Percentiles rank a stretch among this genome's conserved stretches.
Conservation (phyloP, 2,329 filamentous ascomycete genomes). For the Aspergillus latus region DNA sequence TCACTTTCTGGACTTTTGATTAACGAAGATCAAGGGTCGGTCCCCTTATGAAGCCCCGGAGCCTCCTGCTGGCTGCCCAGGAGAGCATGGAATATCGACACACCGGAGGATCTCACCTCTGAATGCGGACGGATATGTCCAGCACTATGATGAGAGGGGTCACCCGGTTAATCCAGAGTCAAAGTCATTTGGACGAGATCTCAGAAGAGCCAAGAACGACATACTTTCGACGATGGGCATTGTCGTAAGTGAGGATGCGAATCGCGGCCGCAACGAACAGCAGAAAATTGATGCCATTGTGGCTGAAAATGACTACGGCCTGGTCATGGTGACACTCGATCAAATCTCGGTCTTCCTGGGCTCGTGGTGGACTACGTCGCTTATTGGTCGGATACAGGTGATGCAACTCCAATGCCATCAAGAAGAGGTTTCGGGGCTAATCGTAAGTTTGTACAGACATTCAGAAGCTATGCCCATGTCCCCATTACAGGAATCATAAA, state of each 20-base stretch:
- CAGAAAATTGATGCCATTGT: slow-evolving; percentile 40
- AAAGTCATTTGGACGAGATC: slow-evolving; percentile 38
- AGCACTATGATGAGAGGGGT: slow-evolving; percentile 50
- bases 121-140: slow-evolving; percentile 46
- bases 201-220: slow-evolving; percentile 52
- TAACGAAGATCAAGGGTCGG: slow-evolving; percentile 40
- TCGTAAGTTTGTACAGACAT: slow-evolving; percentile 32
- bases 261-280: slow-evolving; percentile 37
- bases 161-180: slow-evolving; percentile 49
- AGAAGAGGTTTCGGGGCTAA: background rate
- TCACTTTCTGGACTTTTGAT: slow-evolving; percentile 6
- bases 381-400: slow-evolving; percentile 42
- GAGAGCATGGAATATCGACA: slow-evolving; percentile 23
- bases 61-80: slow-evolving; percentile 20
- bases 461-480: slow-evolving; percentile 37
- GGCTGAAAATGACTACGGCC: slow-evolving; percentile 45
- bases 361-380: slow-evolving; percentile 44
- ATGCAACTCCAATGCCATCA: slow-evolving; percentile 7
- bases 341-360: slow-evolving; percentile 43
- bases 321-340: slow-evolving; percentile 43
- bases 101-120: slow-evolving; percentile 26
- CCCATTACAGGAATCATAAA: slow-evolving; percentile 39
- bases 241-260: slow-evolving; percentile 45
- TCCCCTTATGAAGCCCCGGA: slow-evolving; percentile 49
- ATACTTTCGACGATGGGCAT: slow-evolving; percentile 51